Conservation (phyloP, 352 stramenopile genomes). For the Phytophthora chlamydospora region DNA sequence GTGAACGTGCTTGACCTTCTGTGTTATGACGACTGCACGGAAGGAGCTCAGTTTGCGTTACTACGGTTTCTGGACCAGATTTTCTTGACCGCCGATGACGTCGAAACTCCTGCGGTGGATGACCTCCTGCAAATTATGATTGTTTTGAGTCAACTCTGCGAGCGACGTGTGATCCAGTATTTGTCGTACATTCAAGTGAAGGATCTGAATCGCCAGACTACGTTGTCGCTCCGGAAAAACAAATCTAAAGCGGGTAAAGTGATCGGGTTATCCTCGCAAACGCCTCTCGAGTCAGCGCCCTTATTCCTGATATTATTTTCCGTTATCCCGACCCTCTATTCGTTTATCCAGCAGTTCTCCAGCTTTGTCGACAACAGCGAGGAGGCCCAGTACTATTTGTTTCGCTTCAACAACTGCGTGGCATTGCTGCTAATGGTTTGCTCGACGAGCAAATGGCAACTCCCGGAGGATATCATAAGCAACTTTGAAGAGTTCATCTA, state of each 20-base stretch:
- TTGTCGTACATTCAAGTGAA: conserved; percentile 48
- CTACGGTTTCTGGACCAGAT: conserved; percentile 69
- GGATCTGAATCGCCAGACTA: conserved; percentile 51
- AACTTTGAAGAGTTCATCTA: conserved; percentile 59
- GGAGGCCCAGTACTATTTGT: conserved; percentile 31
- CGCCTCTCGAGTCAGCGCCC: conserved; percentile 37
- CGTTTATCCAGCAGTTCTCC: conserved; percentile 64
- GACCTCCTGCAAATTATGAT: conserved; percentile 46
- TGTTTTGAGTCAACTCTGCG: conserved; percentile 38
- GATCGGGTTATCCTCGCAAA: conserved; percentile 30
- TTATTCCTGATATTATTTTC: conserved; percentile 53
- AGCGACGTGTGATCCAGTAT: conserved; percentile 39
- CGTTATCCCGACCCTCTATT: conserved; percentile 51
- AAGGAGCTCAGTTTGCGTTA: conserved; percentile 55
- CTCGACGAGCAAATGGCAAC: conserved; percentile 41
- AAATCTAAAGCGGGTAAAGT: conserved; percentile 39
- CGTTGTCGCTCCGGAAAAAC: conserved; percentile 56
- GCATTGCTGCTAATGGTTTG: conserved; percentile 42
- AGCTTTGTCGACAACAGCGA: conserved; percentile 41
- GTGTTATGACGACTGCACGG: conserved; percentile 42
- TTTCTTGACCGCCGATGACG: conserved; percentile 63
- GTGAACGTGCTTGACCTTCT: conserved; percentile 49
- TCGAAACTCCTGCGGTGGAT: conserved; percentile 48
- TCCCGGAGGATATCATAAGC: conserved; percentile 29
- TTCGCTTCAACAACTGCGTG: conserved; percentile 40